Percentiles rank a stretch among this genome's conserved stretches.
These are phyloP conservation scores for Inga oerstediana DNA, from an alignment of 306 rosid species.

Conservation along the genomic window DNA sequence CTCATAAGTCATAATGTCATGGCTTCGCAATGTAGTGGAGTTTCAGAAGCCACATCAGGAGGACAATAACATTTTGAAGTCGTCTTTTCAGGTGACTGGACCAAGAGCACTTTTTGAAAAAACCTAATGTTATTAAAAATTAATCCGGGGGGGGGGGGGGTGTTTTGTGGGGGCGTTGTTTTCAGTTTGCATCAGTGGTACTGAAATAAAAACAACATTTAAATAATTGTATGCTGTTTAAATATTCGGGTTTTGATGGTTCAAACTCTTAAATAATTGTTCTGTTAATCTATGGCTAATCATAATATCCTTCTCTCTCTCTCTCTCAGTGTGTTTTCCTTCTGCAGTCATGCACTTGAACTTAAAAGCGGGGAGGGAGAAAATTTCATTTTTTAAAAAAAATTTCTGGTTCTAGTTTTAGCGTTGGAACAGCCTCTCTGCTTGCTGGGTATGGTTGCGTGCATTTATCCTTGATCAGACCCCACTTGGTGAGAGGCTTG, in stretches of 20 bases:
- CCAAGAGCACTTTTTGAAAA: slow-evolving; percentile 15
- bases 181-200: slow-evolving; percentile 4
- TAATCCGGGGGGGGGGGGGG: background rate
- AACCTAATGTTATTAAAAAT: background rate
- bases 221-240: background rate
- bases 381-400: background rate
- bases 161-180: background rate
- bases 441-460: no score
- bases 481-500: no score
- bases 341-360: background rate
- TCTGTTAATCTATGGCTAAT: background rate
- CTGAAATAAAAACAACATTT: background rate
- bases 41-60: slow-evolving; percentile 27
- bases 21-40: background rate
- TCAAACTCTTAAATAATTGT: slow-evolving; percentile 6
- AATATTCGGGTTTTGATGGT: slow-evolving; percentile 2
- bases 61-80: slow-evolving; percentile 20
- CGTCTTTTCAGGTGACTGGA: slow-evolving; percentile 29
- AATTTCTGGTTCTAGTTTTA: background rate
- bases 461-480: no score
- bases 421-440: background rate
- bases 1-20: slow-evolving; percentile 4
- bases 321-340: background rate
- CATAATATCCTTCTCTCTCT: background rate
- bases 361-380: background rate